Evolutionary conservation across 768 basidiomycete species (phyloP).

Genomic region (Stropharia rugosoannulata): DNA sequence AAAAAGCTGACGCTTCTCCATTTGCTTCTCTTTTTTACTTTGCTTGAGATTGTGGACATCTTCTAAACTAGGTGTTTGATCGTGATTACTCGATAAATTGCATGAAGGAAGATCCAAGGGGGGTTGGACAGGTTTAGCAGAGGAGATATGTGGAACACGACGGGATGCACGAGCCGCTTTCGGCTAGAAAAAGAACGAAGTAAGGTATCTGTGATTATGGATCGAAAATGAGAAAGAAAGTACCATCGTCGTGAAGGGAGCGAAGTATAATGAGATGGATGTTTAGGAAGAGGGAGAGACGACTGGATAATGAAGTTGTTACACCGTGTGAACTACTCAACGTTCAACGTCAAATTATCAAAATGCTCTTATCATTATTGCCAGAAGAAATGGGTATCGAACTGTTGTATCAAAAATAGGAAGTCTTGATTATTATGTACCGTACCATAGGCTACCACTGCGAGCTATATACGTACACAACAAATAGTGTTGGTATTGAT

Average conservation of each 20-base stretch:
- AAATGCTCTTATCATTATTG: too few species aligned
- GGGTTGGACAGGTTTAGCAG: slow-evolving; percentile 15
- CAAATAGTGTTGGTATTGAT: not conserved
- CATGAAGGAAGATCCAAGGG: slow-evolving; percentile 30
- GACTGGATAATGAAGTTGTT: too few species aligned
- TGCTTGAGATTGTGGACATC: slow-evolving; percentile 6
- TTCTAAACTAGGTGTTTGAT: not conserved
- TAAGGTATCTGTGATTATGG: not conserved
- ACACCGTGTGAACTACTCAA: too few species aligned
- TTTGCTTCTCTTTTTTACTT: slow-evolving; percentile 67
- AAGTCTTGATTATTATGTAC: too few species aligned
- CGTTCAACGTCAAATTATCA: too few species aligned
- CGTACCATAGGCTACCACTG: not conserved
- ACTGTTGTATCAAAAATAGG: too few species aligned
- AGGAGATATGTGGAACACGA: slow-evolving; percentile 17
- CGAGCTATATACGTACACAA: not conserved
- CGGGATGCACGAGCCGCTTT: slow-evolving; percentile 19
- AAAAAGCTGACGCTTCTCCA: slow-evolving; percentile 66
- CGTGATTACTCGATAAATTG: slow-evolving; percentile 10
- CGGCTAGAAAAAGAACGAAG: slow-evolving; percentile 13
- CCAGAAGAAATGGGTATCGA: too few species aligned
- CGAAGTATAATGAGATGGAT: too few species aligned
- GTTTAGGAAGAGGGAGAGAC: too few species aligned
- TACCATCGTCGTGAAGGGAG: not conserved
- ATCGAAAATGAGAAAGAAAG: not conserved